Evolutionary conservation across 2,329 filamentous ascomycete species (phyloP).

Genomic region (Helicocarpus griseus): DNA sequence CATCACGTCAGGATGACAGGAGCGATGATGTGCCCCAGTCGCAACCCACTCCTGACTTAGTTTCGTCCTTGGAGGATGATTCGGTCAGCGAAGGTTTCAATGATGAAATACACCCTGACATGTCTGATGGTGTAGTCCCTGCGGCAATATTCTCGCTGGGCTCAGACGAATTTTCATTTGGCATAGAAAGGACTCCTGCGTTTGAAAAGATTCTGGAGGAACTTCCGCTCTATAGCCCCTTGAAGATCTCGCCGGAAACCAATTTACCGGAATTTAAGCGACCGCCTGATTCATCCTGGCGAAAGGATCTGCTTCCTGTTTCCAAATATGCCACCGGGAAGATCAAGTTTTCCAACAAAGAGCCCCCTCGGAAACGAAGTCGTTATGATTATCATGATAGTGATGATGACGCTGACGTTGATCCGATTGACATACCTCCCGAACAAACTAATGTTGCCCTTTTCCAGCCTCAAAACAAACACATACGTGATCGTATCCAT

Average conservation of each 20-base stretch:
- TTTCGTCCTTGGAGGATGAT: conserved; percentile 55
- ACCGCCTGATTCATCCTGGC: conserved; percentile 63
- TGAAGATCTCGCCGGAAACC: conserved; percentile 45
- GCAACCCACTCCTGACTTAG: conserved; percentile 57
- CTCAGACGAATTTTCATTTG: conserved; percentile 72
- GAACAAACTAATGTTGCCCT: conserved; percentile 70
- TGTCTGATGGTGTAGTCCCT: conserved; percentile 45
- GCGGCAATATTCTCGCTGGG: conserved; percentile 76
- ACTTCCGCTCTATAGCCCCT: conserved; percentile 66
- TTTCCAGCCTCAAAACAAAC: conserved; percentile 81
- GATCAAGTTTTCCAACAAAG: conserved; percentile 57
- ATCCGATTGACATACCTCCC: conserved; percentile 47
- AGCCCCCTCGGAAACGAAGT: conserved; percentile 64
- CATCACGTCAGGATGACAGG: conserved; percentile 25
- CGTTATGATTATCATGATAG: conserved; percentile 71
- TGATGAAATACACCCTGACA: conserved; percentile 35
- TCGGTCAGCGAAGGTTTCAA: conserved; percentile 39
- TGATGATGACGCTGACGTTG: conserved; percentile 52
- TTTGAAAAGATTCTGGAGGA: conserved; percentile 71
- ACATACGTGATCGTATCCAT: conserved; percentile 80
- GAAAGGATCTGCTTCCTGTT: conserved; percentile 66
- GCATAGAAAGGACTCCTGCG: conserved; percentile 61
- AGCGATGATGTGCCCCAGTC: conserved; percentile 24
- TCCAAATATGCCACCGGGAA: conserved; percentile 81
- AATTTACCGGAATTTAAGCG: conserved; percentile 49